These are phyloP conservation scores for Saturnispora diversa DNA, from an alignment of 805 yeast genomes.

Conservation along the genomic window DNA sequence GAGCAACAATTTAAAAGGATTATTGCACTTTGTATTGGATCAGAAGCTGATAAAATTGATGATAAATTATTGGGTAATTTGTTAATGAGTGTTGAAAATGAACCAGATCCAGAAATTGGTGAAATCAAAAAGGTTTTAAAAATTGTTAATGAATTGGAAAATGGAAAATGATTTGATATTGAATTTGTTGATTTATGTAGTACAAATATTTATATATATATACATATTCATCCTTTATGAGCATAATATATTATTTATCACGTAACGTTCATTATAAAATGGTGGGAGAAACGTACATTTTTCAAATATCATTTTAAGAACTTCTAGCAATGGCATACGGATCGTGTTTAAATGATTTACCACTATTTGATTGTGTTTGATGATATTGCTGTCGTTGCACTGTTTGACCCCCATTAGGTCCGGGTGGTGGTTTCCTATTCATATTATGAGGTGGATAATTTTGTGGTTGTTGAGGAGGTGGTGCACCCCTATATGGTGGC, in stretches of 20 bases:
- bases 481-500: slow-evolving; percentile 15
- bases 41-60: slow-evolving; percentile 64
- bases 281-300: too few species aligned
- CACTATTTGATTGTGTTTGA: slow-evolving; percentile 11
- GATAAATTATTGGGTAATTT: slow-evolving; percentile 64
- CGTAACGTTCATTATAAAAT: too few species aligned
- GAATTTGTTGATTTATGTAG: background rate
- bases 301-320: slow-evolving; percentile 1
- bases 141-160: slow-evolving; percentile 27
- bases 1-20: slow-evolving; percentile 81
- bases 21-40: slow-evolving; percentile 84
- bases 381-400: slow-evolving; percentile 14
- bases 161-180: slow-evolving; percentile 1
- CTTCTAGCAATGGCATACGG: slow-evolving; percentile 22
- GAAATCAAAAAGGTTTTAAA: slow-evolving; percentile 30
- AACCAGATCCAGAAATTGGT: slow-evolving; percentile 43
- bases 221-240: background rate
- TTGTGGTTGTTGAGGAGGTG: slow-evolving; percentile 12
- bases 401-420: slow-evolving; percentile 14
- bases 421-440: slow-evolving; percentile 12
- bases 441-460: slow-evolving; percentile 4
- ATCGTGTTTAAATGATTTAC: slow-evolving; percentile 17
- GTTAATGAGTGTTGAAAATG: slow-evolving; percentile 85
- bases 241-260: too few species aligned
- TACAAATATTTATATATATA: background rate